A percentile compares a stretch with the other conserved stretches of the same genome.
These are phyloP conservation scores for Oemleria cerasiformis DNA, from an alignment of 306 rosid genomes.

Conservation along the genomic window DNA sequence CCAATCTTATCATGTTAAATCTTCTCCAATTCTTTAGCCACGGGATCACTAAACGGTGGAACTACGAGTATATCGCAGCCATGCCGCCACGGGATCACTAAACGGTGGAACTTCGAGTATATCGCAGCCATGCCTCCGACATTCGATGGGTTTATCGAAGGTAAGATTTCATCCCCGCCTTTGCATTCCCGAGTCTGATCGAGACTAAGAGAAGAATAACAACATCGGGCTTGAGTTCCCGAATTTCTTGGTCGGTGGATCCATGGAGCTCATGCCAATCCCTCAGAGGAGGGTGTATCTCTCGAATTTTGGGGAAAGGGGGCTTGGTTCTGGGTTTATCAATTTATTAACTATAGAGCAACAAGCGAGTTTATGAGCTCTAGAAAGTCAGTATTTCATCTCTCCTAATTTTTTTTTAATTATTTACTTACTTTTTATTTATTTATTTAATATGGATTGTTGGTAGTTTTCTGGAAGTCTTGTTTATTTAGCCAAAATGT, in stretches of 20 bases:
- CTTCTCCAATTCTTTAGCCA: too few species aligned
- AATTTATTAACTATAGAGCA: neutral
- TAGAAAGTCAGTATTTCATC: too few species aligned
- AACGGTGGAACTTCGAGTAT: too few species aligned
- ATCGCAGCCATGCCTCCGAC: too few species aligned
- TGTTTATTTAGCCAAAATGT: too few species aligned
- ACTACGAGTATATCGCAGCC: constrained; percentile 23
- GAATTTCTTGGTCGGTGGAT: constrained; percentile 44
- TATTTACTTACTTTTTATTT: too few species aligned
- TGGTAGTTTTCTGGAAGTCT: too few species aligned
- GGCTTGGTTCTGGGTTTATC: constrained; percentile 1
- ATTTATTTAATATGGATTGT: too few species aligned
- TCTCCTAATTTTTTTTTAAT: too few species aligned
- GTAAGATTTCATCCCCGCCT: constrained; percentile 24
- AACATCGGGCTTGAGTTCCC: constrained; percentile 34
- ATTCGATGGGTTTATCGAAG: constrained; percentile 32
- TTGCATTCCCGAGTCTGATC: constrained; percentile 45
- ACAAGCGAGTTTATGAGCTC: too few species aligned
- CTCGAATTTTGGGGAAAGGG: neutral
- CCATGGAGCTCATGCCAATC: constrained; percentile 90
- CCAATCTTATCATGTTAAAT: too few species aligned
- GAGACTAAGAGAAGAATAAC: neutral
- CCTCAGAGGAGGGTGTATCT: constrained; percentile 26
- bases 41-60: constrained; percentile 26
- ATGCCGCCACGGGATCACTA: too few species aligned